These are phyloP conservation scores for Telopea speciosissima DNA, from an alignment of 177 flowering plant species.

Conservation along the genomic window DNA sequence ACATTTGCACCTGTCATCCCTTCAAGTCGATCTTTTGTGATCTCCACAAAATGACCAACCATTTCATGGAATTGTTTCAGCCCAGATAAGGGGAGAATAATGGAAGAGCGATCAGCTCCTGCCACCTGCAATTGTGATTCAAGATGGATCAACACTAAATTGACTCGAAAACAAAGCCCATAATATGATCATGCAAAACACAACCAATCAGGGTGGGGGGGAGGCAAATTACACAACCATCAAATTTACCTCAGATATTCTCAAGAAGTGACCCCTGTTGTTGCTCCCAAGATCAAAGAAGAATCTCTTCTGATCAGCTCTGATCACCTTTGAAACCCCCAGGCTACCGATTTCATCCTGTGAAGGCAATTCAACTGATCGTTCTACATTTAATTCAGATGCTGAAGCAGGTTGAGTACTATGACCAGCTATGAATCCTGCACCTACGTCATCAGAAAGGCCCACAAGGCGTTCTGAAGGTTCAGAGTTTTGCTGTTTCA, in stretches of 20 bases:
- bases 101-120: slow-evolving; percentile 95
- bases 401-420: slow-evolving; percentile 52
- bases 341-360: slow-evolving; percentile 60
- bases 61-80: slow-evolving; percentile 86
- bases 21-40: slow-evolving; percentile 80
- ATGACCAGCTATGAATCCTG: slow-evolving; percentile 89
- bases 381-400: slow-evolving; percentile 60
- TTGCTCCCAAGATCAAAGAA: slow-evolving; percentile 97
- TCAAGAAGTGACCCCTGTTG: slow-evolving; percentile 87
- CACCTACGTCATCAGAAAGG: slow-evolving; percentile 97
- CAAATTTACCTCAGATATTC: slow-evolving; percentile 73
- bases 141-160: slow-evolving; percentile 1
- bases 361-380: slow-evolving; percentile 65
- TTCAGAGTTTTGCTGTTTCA: slow-evolving; percentile 65
- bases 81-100: slow-evolving; percentile 90
- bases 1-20: slow-evolving; percentile 82
- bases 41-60: slow-evolving; percentile 90
- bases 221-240: not conserved
- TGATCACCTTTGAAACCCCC: slow-evolving; percentile 79
- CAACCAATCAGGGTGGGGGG: no score
- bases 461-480: slow-evolving; percentile 71
- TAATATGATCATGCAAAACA: not conserved
- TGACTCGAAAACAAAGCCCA: not conserved
- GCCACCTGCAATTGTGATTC: slow-evolving; percentile 57
- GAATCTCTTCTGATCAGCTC: slow-evolving; percentile 94